Evolutionary conservation across 768 basidiomycete species (phyloP).

Genomic region (Lentinus brumalis): DNA sequence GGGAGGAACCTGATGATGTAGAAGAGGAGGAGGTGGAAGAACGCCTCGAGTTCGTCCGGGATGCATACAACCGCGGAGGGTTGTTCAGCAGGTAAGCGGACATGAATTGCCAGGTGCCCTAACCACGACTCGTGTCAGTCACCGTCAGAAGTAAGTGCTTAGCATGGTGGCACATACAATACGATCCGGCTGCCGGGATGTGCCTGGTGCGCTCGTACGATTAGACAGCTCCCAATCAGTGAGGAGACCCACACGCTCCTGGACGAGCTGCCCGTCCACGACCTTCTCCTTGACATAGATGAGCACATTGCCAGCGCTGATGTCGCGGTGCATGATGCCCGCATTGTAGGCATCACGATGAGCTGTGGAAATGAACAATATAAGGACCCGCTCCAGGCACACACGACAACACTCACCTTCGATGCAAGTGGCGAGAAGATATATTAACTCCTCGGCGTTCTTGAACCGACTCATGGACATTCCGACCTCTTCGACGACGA

Average conservation of each 20-base stretch:
- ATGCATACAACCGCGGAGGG: not conserved
- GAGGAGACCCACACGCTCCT: not conserved
- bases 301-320: conserved; percentile 13
- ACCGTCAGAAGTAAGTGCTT: no score
- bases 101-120: conserved; percentile 17
- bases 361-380: not conserved
- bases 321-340: conserved; percentile 9
- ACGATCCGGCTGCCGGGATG: conserved; percentile 7
- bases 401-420: no score
- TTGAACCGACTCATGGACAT: not conserved
- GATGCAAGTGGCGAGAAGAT: no score
- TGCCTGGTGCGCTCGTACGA: not conserved
- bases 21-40: conserved; percentile 9
- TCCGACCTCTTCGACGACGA: conserved; percentile 12
- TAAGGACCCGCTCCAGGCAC: no score
- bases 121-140: not conserved
- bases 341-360: not conserved
- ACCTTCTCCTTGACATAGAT: not conserved
- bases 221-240: conserved; percentile 15
- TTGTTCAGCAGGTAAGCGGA: not conserved
- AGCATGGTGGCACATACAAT: not conserved
- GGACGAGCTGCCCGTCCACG: not conserved
- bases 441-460: not conserved
- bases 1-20: conserved; percentile 3
- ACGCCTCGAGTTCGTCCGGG: conserved; percentile 11